phyloP scores from a whole-genome alignment of 495 filamentous ascomycete species.

The Trichoderma virens region DNA sequence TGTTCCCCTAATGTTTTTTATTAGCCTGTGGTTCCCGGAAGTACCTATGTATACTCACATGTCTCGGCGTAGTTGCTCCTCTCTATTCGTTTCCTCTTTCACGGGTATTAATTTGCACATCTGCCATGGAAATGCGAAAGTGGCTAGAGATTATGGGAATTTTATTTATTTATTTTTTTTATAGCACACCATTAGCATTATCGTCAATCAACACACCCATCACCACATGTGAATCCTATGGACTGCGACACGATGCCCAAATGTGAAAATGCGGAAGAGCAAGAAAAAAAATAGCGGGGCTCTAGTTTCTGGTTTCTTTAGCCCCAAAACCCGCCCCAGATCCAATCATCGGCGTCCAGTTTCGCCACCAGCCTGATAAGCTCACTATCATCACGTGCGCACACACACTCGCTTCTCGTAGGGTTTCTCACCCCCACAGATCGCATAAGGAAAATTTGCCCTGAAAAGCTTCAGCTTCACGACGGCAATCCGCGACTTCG shows the following conservation, averaged over 20 bases:
- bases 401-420: slow-evolving; percentile 10
- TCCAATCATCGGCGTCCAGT: not conserved
- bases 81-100: no score
- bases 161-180: no score
- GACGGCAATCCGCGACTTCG: slow-evolving; percentile 14
- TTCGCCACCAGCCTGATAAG: not conserved
- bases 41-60: no score
- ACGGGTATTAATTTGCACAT: no score
- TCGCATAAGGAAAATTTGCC: slow-evolving; percentile 10
- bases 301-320: not conserved
- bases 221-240: not conserved
- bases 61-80: no score
- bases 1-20: no score
- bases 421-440: slow-evolving; percentile 13
- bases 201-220: not conserved
- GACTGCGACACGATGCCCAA: not conserved
- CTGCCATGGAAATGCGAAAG: no score
- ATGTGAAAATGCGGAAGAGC: not conserved
- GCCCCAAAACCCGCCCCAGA: not conserved
- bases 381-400: slow-evolving; percentile 8
- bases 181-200: not conserved
- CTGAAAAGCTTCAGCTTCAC: slow-evolving; percentile 13
- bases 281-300: not conserved
- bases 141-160: no score
- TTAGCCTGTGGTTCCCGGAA: no score